Conservation (phyloP, 139 green algal genomes). For the Gonium pectorale region DNA sequence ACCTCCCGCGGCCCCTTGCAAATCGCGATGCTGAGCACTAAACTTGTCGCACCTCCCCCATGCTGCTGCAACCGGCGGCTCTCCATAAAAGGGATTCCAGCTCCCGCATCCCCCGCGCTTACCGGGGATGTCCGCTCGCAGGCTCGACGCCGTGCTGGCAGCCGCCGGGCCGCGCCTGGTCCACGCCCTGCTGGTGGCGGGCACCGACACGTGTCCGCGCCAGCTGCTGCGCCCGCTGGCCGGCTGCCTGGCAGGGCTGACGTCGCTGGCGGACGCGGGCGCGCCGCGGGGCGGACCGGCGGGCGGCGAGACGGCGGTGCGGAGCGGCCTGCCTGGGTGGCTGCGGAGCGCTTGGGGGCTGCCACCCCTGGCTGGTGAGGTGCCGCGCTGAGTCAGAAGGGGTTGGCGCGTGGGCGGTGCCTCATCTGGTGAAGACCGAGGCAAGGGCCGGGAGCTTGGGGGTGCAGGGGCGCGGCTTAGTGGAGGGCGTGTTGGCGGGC, state of each 20-base stretch:
- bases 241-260: conserved; percentile 57
- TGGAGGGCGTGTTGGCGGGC: too few species aligned
- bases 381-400: too few species aligned
- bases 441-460: too few species aligned
- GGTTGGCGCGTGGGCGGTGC: too few species aligned
- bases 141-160: conserved; percentile 33
- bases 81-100: too few species aligned
- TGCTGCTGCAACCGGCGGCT: too few species aligned
- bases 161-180: conserved; percentile 59
- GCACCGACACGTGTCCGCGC: conserved; percentile 69
- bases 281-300: conserved; percentile 44
- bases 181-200: conserved; percentile 56
- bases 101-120: too few species aligned
- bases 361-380: conserved; percentile 46
- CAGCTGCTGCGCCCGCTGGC: conserved; percentile 74
- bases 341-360: neutral
- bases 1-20: too few species aligned
- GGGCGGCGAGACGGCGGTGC: conserved; percentile 23
- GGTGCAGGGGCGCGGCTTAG: too few species aligned
- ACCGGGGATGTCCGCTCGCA: neutral
- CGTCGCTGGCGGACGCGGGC: conserved; percentile 24
- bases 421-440: too few species aligned
- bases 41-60: too few species aligned
- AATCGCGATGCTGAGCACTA: too few species aligned
- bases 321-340: conserved; percentile 10